Evolutionary conservation across 345 rosid species (phyloP).

Genomic region (Pugionium cornutum): DNA sequence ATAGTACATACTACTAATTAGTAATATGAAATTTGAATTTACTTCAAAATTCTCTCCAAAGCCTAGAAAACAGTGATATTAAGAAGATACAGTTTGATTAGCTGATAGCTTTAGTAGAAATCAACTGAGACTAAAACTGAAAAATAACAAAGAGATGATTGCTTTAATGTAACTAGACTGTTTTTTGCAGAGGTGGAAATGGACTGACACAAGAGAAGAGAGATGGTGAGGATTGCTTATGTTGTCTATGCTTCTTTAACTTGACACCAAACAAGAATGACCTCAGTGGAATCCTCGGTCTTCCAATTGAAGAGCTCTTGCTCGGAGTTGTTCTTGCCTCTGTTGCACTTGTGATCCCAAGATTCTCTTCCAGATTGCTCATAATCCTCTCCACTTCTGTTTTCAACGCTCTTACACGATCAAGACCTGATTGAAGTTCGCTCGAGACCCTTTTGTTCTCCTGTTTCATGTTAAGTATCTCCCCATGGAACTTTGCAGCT

Average conservation of each 20-base stretch:
- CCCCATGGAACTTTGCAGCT: conserved; percentile 85
- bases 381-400: conserved; percentile 55
- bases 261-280: conserved; percentile 60
- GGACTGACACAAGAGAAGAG: conserved; percentile 67
- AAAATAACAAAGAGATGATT: conserved; percentile 14
- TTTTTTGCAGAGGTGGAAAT: conserved; percentile 51
- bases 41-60: conserved; percentile 10
- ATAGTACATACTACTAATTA: conserved; percentile 34
- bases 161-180: conserved; percentile 41
- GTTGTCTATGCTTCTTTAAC: too few relatives aligned
- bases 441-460: conserved; percentile 68
- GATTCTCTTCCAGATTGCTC: conserved; percentile 53
- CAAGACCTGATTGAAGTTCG: conserved; percentile 62
- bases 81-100: conserved; percentile 9
- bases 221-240: conserved; percentile 41
- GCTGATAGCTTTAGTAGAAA: conserved; percentile 12
- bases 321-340: conserved; percentile 34
- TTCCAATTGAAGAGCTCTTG: conserved; percentile 27
- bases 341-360: conserved; percentile 45
- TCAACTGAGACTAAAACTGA: neutral
- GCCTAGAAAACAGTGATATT: conserved; percentile 15
- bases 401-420: conserved; percentile 48
- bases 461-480: conserved; percentile 85
- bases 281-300: conserved; percentile 66
- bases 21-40: conserved; percentile 15